phyloP scores from a whole-genome alignment of 202 grass and related monocot genomes.

The Saccharum hybrid region DNA sequence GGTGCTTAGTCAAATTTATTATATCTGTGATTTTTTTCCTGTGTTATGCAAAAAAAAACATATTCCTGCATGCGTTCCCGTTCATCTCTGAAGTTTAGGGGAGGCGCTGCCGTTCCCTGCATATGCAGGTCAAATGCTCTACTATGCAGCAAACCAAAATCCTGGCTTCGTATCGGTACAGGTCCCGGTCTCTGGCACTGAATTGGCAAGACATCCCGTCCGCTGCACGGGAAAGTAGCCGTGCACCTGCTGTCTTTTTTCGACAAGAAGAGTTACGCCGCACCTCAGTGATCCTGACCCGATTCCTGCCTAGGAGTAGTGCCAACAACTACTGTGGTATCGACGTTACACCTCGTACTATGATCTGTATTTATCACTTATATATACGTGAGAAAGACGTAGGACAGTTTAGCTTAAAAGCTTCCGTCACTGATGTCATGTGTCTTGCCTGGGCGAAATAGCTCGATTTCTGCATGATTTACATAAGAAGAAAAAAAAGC shows the following conservation, averaged over 20 bases:
- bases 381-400: too few species aligned
- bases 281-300: too few species aligned
- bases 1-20: not conserved
- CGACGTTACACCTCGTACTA: not conserved
- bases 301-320: too few species aligned
- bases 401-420: too few species aligned
- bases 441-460: not conserved
- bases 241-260: not conserved
- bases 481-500: not conserved
- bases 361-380: not conserved
- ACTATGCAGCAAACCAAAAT: too few species aligned
- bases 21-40: too few species aligned
- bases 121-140: not conserved
- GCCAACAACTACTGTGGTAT: not conserved
- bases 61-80: too few species aligned
- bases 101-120: not conserved
- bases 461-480: not conserved
- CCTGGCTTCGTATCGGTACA: not conserved
- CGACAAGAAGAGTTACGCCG: too few species aligned
- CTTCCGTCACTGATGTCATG: not conserved
- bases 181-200: not conserved
- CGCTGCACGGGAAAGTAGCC: constrained; percentile 3
- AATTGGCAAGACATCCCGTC: not conserved
- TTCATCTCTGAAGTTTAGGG: not conserved
- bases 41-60: not conserved